Conservation (phyloP, 2,329 filamentous ascomycete species). For the Paracorniculantispora psalliotae region DNA sequence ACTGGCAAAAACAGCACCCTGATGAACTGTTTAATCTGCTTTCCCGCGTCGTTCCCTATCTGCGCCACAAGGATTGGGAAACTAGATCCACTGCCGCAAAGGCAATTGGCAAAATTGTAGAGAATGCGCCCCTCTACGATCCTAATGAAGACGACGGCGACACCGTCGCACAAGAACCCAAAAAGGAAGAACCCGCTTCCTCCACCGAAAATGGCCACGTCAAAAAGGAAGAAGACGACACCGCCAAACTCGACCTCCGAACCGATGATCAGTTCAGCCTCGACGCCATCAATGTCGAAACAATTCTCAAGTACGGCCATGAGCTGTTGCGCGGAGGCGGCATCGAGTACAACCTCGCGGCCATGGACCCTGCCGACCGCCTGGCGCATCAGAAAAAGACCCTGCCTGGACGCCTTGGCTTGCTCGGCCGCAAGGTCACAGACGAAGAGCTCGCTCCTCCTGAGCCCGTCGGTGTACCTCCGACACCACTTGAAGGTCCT, state of each 20-base stretch:
- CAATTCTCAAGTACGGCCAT: slow-evolving; percentile 78
- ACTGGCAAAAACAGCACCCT: slow-evolving; percentile 96
- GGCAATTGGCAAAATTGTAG: slow-evolving; percentile 88
- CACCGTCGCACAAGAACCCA: slow-evolving; percentile 46
- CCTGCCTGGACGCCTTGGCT: slow-evolving; percentile 71
- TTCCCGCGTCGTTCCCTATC: slow-evolving; percentile 88
- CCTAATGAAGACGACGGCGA: slow-evolving; percentile 73
- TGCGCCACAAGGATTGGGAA: slow-evolving; percentile 95
- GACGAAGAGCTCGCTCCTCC: slow-evolving; percentile 67
- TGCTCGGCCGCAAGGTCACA: slow-evolving; percentile 78
- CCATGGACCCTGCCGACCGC: slow-evolving; percentile 74
- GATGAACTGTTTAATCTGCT: slow-evolving; percentile 96
- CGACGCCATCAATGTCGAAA: slow-evolving; percentile 68
- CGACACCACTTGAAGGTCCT: slow-evolving; percentile 39
- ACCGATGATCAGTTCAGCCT: slow-evolving; percentile 65
- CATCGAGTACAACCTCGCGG: slow-evolving; percentile 78
- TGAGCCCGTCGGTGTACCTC: slow-evolving; percentile 38
- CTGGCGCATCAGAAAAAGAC: slow-evolving; percentile 88
- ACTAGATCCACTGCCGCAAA: slow-evolving; percentile 90
- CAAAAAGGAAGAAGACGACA: slow-evolving; percentile 58
- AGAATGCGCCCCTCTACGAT: slow-evolving; percentile 82
- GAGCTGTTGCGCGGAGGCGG: slow-evolving; percentile 79
- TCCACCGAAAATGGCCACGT: slow-evolving; percentile 35
- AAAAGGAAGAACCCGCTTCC: slow-evolving; percentile 36
- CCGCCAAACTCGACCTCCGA: slow-evolving; percentile 24